Evolutionary conservation across 441 rosid species (phyloP).

Genomic region (Jatropha multifida): DNA sequence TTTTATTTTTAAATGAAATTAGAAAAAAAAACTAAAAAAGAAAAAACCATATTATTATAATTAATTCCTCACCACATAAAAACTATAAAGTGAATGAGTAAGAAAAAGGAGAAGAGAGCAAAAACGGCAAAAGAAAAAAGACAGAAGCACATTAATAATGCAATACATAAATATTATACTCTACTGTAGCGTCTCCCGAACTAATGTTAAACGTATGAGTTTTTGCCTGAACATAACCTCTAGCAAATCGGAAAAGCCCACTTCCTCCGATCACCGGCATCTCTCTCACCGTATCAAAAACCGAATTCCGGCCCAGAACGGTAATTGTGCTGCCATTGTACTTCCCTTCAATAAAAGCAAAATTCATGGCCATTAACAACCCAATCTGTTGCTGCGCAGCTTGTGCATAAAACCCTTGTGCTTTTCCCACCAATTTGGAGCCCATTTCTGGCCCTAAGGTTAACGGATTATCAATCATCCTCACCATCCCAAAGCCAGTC

Average conservation of each 20-base stretch:
- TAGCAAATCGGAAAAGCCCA: conserved; percentile 62
- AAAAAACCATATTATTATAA: no score
- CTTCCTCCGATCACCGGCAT: conserved; percentile 79
- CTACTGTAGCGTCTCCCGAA: conserved; percentile 49
- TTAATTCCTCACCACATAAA: no score
- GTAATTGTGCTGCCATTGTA: conserved; percentile 62
- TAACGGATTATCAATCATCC: conserved; percentile 56
- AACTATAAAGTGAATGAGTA: no score
- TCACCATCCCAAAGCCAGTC: conserved; percentile 30
- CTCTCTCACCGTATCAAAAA: conserved; percentile 48
- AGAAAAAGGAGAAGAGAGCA: no score
- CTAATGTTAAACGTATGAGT: conserved; percentile 34
- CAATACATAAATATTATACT: conserved; percentile 54
- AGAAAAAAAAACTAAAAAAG: no score
- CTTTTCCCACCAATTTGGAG: conserved; percentile 50
- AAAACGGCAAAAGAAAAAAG: not conserved
- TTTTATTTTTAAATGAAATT: no score
- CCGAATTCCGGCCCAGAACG: conserved; percentile 55
- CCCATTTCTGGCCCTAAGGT: conserved; percentile 44
- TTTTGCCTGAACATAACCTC: conserved; percentile 56
- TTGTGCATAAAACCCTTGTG: conserved; percentile 55
- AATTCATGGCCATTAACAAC: conserved; percentile 60
- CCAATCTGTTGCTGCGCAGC: conserved; percentile 41
- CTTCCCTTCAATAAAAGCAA: conserved; percentile 54
- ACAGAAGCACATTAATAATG: conserved; percentile 43